phyloP scores from a whole-genome alignment of 2,329 filamentous ascomycete species.

The Blastomyces parvus region DNA sequence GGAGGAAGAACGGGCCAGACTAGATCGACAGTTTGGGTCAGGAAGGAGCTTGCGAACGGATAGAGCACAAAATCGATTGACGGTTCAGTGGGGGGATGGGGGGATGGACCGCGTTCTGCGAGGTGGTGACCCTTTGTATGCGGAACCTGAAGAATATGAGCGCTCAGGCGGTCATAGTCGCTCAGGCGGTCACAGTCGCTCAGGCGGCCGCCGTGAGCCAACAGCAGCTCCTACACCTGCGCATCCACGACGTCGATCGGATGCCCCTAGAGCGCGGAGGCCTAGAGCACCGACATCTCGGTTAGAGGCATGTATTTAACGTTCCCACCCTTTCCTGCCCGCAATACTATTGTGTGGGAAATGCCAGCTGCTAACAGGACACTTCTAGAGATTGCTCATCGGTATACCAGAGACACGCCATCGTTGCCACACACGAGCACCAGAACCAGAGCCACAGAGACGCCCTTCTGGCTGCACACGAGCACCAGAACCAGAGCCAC shows the following conservation, averaged over 20 bases:
- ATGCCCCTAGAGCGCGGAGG: too few relatives aligned
- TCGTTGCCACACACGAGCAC: not conserved
- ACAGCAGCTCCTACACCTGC: not conserved
- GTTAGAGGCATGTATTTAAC: not conserved
- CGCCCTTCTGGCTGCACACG: not conserved
- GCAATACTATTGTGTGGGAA: not conserved
- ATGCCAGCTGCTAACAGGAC: not conserved
- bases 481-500: not conserved
- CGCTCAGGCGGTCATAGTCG: not conserved
- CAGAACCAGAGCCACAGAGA: not conserved
- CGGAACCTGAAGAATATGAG: not conserved
- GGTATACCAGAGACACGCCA: not conserved
- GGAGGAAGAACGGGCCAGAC: constrained; percentile 8
- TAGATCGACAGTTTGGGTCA: constrained; percentile 13
- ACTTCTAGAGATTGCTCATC: not conserved
- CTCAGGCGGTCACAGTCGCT: not conserved
- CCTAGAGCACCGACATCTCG: not conserved
- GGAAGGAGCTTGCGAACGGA: not conserved
- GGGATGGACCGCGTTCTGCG: not conserved
- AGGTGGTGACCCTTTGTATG: not conserved
- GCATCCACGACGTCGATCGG: not conserved
- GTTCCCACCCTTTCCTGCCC: not conserved
- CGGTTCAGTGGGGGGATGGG: not conserved
- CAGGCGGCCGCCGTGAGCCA: not conserved
- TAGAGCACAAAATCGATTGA: not conserved